Conservation (phyloP, 225 moss, liverwort and hornwort species). For the Thuidium tamariscinum region DNA sequence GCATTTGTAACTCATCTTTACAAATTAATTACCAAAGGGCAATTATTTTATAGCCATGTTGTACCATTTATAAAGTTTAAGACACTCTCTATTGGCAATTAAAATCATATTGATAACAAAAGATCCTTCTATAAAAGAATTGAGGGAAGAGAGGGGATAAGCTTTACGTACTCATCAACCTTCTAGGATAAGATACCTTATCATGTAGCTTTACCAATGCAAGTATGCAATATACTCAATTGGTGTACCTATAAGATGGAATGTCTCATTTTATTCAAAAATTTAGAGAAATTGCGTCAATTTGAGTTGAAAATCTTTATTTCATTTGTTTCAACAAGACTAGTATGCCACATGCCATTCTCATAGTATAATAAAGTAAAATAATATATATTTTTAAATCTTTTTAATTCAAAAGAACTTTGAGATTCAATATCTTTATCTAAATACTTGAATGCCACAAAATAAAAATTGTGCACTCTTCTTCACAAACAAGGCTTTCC, state of each 20-base stretch:
- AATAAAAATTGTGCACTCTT: too few species aligned
- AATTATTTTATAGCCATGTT: background rate
- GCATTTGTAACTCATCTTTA: fast-evolving
- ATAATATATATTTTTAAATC: too few species aligned
- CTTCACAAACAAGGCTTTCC: too few species aligned
- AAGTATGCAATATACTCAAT: background rate
- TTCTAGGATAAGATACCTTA: background rate
- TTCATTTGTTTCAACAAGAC: background rate
- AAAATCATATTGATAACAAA: background rate
- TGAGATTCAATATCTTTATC: too few species aligned
- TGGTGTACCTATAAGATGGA: too few species aligned
- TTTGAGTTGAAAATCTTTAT: background rate
- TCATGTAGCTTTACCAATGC: background rate
- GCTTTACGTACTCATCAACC: fast-evolving
- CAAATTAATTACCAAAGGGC: fast-evolving
- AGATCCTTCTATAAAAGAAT: fast-evolving
- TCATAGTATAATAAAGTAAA: too few species aligned
- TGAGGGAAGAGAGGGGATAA: fast-evolving
- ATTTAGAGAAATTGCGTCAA: background rate
- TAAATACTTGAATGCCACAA: too few species aligned
- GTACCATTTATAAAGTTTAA: fast-evolving
- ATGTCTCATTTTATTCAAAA: fast-evolving
- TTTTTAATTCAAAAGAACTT: too few species aligned
- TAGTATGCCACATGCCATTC: too few species aligned
- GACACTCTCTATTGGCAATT: fast-evolving